These are phyloP conservation scores for Tausonia pullulans DNA, from an alignment of 1,284 basidiomycete species.

Conservation along the genomic window DNA sequence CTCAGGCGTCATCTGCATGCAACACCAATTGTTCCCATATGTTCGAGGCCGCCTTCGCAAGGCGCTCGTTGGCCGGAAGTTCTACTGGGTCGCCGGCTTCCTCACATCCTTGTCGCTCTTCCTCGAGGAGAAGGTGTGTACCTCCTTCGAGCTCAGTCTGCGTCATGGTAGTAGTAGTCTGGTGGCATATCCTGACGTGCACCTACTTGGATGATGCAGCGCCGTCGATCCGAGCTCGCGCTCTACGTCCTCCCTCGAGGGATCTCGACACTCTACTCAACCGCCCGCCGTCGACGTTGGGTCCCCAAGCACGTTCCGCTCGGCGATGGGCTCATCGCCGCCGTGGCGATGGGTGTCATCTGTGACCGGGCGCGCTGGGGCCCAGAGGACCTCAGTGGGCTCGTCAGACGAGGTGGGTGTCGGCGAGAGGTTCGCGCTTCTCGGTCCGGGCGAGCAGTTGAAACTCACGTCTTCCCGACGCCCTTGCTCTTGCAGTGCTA, in stretches of 20 bases:
- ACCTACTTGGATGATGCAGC: constrained; percentile 20
- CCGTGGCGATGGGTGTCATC: constrained; percentile 81
- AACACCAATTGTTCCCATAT: constrained; percentile 46
- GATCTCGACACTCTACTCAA: constrained; percentile 75
- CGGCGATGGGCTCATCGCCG: constrained; percentile 33
- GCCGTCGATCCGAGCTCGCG: constrained; percentile 69
- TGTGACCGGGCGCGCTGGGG: constrained; percentile 9
- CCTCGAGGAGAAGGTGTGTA: constrained; percentile 59
- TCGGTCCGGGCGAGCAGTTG: background rate
- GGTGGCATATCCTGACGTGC: background rate
- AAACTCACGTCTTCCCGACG: background rate
- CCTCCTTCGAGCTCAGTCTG: background rate
- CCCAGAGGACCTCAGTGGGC: constrained; percentile 3
- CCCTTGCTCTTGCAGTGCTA: background rate
- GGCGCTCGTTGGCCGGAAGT: constrained; percentile 52
- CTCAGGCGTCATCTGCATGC: constrained; percentile 61
- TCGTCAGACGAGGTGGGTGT: constrained; percentile 9
- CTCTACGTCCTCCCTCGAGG: constrained; percentile 94
- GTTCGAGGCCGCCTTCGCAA: constrained; percentile 38
- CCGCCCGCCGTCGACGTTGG: constrained; percentile 61
- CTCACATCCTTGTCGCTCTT: constrained; percentile 67
- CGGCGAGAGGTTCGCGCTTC: background rate
- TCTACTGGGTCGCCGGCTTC: constrained; percentile 69
- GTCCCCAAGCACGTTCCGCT: constrained; percentile 58
- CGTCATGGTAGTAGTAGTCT: too few relatives aligned